Conservation (phyloP, 169 alveolate genomes). For the Plasmodium billcollinsi region DNA sequence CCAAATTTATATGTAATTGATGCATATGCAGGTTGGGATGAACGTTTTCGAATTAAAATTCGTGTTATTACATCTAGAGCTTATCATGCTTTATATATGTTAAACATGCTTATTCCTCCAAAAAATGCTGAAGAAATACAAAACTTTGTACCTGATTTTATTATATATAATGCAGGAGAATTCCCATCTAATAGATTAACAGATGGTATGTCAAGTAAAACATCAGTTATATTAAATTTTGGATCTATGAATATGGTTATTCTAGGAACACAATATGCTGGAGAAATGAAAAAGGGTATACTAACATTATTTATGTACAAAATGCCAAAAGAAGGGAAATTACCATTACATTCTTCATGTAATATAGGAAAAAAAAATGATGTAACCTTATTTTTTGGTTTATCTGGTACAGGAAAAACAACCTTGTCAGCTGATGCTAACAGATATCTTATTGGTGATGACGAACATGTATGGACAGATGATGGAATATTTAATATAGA, state of each 20-base stretch:
- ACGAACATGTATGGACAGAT: conserved; percentile 98
- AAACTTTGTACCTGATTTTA: conserved; percentile 91
- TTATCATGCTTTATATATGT: conserved; percentile 98
- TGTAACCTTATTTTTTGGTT: conserved; percentile 96
- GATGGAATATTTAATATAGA: conserved; percentile 97
- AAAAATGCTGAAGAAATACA: conserved; percentile 91
- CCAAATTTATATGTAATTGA: conserved; percentile 94
- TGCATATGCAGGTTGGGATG: conserved; percentile 99
- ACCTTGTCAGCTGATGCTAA: conserved; percentile 97
- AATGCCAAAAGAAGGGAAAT: conserved; percentile 93
- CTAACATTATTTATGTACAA: conserved; percentile 94
- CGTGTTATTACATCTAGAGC: conserved; percentile 94
- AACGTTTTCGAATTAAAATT: conserved; percentile 90
- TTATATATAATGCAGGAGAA: conserved; percentile 95
- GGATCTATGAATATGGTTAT: conserved; percentile 93
- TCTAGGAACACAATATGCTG: conserved; percentile 97
- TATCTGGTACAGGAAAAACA: conserved; percentile 99
- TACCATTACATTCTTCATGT: conserved; percentile 98
- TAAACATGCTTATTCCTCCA: conserved; percentile 94
- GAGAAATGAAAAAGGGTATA: conserved; percentile 98
- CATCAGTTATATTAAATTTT: conserved; percentile 93
- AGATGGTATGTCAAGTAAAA: conserved; percentile 89
- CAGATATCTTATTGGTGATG: conserved; percentile 96
- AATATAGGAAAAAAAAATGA: conserved; percentile 94
- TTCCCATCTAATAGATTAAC: conserved; percentile 93